Evolutionary conservation across 2,329 filamentous ascomycete species (phyloP).

Genomic region (Phaeosphaeriaceae sp.): DNA sequence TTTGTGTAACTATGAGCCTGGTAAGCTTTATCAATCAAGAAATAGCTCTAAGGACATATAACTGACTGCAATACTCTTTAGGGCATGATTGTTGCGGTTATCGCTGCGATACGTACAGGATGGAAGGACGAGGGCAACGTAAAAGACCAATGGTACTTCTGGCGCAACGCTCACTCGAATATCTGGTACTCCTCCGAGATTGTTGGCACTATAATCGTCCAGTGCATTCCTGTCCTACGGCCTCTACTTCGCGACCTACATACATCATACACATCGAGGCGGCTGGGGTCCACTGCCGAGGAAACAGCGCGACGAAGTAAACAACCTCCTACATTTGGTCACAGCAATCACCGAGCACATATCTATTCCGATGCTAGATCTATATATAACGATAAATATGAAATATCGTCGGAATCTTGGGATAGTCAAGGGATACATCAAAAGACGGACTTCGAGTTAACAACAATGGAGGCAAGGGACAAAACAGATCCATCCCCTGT

Average conservation of each 20-base stretch:
- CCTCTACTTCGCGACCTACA: conserved; percentile 55
- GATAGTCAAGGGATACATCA: conserved; percentile 33
- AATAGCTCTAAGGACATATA: background rate
- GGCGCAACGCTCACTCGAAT: conserved; percentile 55
- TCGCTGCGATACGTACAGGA: conserved; percentile 55
- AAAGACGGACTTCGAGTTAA: conserved; percentile 33
- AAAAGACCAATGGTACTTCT: conserved; percentile 56
- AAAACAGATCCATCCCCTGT: conserved; percentile 9
- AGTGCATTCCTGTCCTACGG: conserved; percentile 60
- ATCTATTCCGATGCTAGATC: conserved; percentile 28
- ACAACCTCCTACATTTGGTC: conserved; percentile 3
- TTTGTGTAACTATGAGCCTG: conserved; percentile 59
- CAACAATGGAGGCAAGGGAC: conserved; percentile 20
- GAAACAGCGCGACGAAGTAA: conserved; percentile 22
- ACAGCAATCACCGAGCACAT: conserved; percentile 24
- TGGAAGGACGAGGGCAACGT: conserved; percentile 60
- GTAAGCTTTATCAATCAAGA: conserved; percentile 9
- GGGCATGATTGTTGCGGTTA: conserved; percentile 58
- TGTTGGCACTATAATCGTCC: conserved; percentile 62
- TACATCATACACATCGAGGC: conserved; percentile 47
- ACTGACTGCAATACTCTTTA: conserved; percentile 11
- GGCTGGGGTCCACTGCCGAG: conserved; percentile 25
- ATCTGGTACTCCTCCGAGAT: conserved; percentile 61
- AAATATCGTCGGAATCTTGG: conserved; percentile 25
- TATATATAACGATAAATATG: conserved; percentile 20